Conservation (phyloP, 2,329 filamentous ascomycete genomes). For the Fusarium sterilihyphosum region DNA sequence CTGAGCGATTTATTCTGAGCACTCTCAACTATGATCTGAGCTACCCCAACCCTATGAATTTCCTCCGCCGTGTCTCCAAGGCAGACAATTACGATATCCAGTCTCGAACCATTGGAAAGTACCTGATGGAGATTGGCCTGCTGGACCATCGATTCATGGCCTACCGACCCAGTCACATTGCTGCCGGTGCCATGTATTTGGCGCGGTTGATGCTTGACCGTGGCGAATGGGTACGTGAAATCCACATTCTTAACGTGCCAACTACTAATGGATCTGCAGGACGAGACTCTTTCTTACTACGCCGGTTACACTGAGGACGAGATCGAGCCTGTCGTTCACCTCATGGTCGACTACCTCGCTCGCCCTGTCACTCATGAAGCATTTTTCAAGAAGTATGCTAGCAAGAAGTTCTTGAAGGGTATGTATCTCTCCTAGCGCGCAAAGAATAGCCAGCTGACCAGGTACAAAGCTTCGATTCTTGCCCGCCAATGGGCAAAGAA, state of each 20-base stretch:
- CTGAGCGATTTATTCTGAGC: conserved; percentile 93
- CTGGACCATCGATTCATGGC: conserved; percentile 94
- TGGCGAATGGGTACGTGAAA: conserved; percentile 83
- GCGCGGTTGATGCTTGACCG: conserved; percentile 89
- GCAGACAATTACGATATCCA: conserved; percentile 99
- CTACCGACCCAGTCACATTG: conserved; percentile 88
- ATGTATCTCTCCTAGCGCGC: conserved; percentile 50
- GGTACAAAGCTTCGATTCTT: conserved; percentile 79
- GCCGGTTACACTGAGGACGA: conserved; percentile 93
- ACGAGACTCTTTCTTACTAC: conserved; percentile 88
- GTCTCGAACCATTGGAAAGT: conserved; percentile 96
- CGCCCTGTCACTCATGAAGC: conserved; percentile 92
- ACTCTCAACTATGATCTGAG: conserved; percentile 96
- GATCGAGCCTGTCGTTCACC: conserved; percentile 87
- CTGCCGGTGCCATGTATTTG: conserved; percentile 94
- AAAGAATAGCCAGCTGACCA: conserved; percentile 25
- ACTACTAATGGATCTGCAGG: conserved; percentile 60
- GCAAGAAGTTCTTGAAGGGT: conserved; percentile 99
- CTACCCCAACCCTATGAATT: conserved; percentile 99
- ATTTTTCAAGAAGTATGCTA: conserved; percentile 99
- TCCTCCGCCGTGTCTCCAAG: conserved; percentile 97
- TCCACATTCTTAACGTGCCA: not conserved
- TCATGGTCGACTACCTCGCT: conserved; percentile 97
- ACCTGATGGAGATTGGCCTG: conserved; percentile 95
- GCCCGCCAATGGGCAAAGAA: conserved; percentile 94